These are phyloP conservation scores for Colletotrichum tropicicola DNA, from an alignment of 2,329 filamentous ascomycete genomes.

Conservation along the genomic window DNA sequence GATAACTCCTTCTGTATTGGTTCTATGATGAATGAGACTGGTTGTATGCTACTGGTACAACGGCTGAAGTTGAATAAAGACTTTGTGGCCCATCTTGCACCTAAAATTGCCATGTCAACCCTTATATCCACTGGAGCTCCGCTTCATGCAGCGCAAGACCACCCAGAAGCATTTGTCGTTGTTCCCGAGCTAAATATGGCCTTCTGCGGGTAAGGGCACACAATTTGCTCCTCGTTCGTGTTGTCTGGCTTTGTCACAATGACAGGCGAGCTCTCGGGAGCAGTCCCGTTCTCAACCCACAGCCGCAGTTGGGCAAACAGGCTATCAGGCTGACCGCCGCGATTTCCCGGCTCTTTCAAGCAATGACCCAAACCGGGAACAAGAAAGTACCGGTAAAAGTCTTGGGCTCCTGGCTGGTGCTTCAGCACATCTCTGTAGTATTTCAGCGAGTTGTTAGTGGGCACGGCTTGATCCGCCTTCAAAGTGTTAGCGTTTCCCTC, in stretches of 20 bases:
- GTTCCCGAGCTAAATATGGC: background rate
- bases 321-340: constrained; percentile 33
- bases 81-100: too few relatives aligned
- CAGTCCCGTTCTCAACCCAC: constrained; percentile 42
- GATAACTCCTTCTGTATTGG: too few relatives aligned
- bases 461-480: constrained; percentile 29
- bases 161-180: background rate
- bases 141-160: background rate
- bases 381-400: constrained; percentile 42
- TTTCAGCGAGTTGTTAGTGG: constrained; percentile 22
- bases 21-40: too few relatives aligned
- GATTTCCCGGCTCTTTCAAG: constrained; percentile 30
- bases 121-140: too few relatives aligned
- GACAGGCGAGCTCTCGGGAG: constrained; percentile 18
- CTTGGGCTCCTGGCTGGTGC: constrained; percentile 21
- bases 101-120: too few relatives aligned
- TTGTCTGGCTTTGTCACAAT: background rate
- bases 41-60: too few relatives aligned
- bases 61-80: too few relatives aligned
- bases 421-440: constrained; percentile 38
- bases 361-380: constrained; percentile 43
- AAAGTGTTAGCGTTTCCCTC: constrained; percentile 34
- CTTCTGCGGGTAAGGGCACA: background rate
- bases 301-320: constrained; percentile 35
- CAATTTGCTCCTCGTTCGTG: background rate